Evolutionary conservation across 106 monocot species (phyloP), one percentile per base, ranked within the genome.

Genomic region (Apostasia ramifera): DNA sequence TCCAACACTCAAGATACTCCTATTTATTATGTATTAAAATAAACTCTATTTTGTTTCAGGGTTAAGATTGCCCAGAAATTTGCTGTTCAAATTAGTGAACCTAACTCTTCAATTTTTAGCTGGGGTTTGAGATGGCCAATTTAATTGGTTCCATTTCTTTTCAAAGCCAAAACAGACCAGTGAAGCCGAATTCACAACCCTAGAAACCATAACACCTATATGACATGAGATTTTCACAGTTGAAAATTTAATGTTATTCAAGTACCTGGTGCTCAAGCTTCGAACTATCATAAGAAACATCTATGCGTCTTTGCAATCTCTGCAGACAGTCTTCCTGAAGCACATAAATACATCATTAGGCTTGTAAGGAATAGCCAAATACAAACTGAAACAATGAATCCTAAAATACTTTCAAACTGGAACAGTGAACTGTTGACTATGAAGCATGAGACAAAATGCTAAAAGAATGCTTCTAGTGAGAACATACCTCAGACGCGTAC

Each of bases 211-310:
- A 26, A 26, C 26, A 26, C 26, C 26, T 26, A 26, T 26, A 26
- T 26, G 26, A 26, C 26, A 26, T 26, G 26, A 26, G 26, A 26
- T 26, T 26, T 26, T 26, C 26, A 26, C 26, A 26, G 26, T 26
- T 26, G 26, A 26, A 26, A 26, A 26, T 26, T 26, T 26, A 26
- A 26, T 26, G 26, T 26, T 26, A 26, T 26, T 69, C 53, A 71
- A 26, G 13, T 84, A 92, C 97, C 97, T 98, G 92, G 70, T 98
- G 92, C 73, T 90, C 97, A 37, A 68, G 51, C 65, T 85, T 98
- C 58, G 81, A 74, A 75, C 89, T 61, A 66, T 97, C 89, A 84
- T 93, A 93, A 56, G 80, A 4, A 74, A 84, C 80, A 59, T 88
- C 76, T 69, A 93, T 84, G 39, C 90, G 83, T 45, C 15, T 81